These are phyloP conservation scores for Cyclostephanos invisitatus DNA, from an alignment of 108 stramenopile genomes.

Conservation along the genomic window DNA sequence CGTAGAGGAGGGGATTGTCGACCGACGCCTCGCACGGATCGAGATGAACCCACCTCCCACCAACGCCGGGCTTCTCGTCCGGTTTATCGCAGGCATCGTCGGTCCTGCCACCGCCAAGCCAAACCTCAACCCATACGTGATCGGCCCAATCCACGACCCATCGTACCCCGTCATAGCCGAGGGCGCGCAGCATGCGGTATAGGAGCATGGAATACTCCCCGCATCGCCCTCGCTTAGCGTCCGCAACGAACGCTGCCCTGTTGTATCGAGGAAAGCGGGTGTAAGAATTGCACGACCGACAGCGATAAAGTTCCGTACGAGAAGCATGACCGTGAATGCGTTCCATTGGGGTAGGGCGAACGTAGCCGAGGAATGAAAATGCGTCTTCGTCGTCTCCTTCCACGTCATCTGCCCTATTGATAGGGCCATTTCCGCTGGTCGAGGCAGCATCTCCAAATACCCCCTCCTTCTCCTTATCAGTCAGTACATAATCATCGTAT, in stretches of 20 bases:
- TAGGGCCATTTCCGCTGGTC: constrained; percentile 4
- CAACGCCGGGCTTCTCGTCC: not conserved
- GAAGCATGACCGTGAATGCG: constrained; percentile 47
- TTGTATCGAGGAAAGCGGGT: constrained; percentile 76
- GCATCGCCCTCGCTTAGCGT: constrained; percentile 56
- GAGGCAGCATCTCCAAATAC: not conserved
- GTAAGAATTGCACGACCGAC: constrained; percentile 51
- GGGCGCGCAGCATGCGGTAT: constrained; percentile 55
- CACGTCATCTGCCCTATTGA: not conserved
- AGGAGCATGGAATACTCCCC: constrained; percentile 70
- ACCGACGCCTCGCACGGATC: constrained; percentile 76
- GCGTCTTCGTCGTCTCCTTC: constrained; percentile 24
- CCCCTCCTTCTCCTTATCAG: not conserved
- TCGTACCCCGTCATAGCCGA: constrained; percentile 52
- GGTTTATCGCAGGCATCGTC: not conserved
- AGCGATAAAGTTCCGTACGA: constrained; percentile 63
- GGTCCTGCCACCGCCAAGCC: constrained; percentile 8
- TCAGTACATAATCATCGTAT: not conserved
- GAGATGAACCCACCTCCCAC: constrained; percentile 60
- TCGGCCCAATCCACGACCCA: constrained; percentile 80
- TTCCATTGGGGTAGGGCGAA: constrained; percentile 47
- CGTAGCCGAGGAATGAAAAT: constrained; percentile 61
- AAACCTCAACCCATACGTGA: constrained; percentile 70
- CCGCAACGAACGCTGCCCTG: constrained; percentile 45
- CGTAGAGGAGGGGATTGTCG: constrained; percentile 61